Conservation (phyloP, 2,329 filamentous ascomycete genomes). For the Pleomassaria siparia region DNA sequence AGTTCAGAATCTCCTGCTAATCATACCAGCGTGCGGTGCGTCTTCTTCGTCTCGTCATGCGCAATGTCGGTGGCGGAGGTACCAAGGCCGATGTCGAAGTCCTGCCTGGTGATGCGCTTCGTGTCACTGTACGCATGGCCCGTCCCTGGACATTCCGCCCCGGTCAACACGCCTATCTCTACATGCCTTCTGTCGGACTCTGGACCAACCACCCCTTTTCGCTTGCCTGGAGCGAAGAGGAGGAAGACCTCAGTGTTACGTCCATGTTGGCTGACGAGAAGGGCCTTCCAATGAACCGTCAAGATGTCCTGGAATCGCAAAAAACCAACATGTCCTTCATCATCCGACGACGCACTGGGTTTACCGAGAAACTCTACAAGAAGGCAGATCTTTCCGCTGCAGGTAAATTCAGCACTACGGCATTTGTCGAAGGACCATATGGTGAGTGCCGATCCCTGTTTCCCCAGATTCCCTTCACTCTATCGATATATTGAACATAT, state of each 20-base stretch:
- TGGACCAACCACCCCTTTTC: conserved; percentile 81
- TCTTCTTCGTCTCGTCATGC: conserved; percentile 61
- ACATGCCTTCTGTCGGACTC: conserved; percentile 70
- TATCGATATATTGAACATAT: conserved; percentile 25
- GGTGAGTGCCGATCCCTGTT: conserved; percentile 39
- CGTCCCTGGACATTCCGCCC: conserved; percentile 75
- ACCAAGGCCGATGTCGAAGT: conserved; percentile 72
- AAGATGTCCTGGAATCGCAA: conserved; percentile 54
- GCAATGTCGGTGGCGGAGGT: conserved; percentile 67
- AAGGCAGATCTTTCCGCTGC: conserved; percentile 60
- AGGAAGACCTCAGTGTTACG: conserved; percentile 38
- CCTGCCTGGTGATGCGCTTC: conserved; percentile 72
- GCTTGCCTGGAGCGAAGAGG: conserved; percentile 74
- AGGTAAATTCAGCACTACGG: conserved; percentile 63
- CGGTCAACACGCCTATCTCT: conserved; percentile 78
- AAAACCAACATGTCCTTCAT: conserved; percentile 73
- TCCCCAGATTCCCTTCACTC: conserved; percentile 25
- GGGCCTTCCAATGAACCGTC: conserved; percentile 49
- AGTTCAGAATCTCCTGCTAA: neutral
- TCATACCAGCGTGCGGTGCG: conserved; percentile 54
- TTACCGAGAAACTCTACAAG: conserved; percentile 80
- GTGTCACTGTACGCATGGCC: conserved; percentile 72
- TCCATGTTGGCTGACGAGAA: conserved; percentile 44
- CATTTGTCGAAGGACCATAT: conserved; percentile 88
- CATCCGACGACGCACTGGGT: conserved; percentile 82